Base-by-base conservation (phyloP, 192 early-diverging fungal genomes). In the Coemansia sp. region DNA sequence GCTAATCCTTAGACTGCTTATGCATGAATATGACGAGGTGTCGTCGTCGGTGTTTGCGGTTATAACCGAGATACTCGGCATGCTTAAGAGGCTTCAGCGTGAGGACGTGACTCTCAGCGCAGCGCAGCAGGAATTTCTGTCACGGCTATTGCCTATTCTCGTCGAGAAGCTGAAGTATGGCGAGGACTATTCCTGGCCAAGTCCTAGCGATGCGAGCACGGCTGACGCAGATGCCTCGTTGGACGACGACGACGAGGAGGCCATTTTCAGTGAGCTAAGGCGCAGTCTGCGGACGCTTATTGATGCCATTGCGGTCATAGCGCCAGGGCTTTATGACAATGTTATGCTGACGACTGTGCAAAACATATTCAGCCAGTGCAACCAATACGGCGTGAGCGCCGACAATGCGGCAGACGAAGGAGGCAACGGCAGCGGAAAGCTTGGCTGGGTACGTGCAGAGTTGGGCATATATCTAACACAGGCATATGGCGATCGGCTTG, bases 121-220 rank as follows among this genome's bases (percentile, higher is more conserved):
- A 6, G 51, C 66, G 19, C 71, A 74, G 48, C 71, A 75, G 60
- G 69, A 57, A 41, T 77, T 76, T 46, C 64, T 72, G 56, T 45
- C 71, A n/a, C 69, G 71, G 45, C 57, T 81, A 9, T 67, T 87
- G 56, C 73, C 72, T 14, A 87, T 88, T 0, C 77, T 96, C 43
- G 87, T 94, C 13, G 73, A 87, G 39, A 96, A 96, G 85, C 91
- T 96, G 87, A 93, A 94, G 83, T 96, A 94, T 67, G 87, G 92
- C 79, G 90, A 93, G 39, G 93, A 94, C 53, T 91, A 89, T 60
- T 85, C 89, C 8, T 92, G 88, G 86, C 80, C 80, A 3, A 46
- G 62, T 43, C 50, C 75, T 5, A 46, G 37, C 19, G 74, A 74
- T 50, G 65, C 75, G 7, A 67, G 58, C 7, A 53, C 57, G 1